Evolutionary conservation across 2,329 filamentous ascomycete species (phyloP).

Genomic region (Knoxdaviesia capensis): DNA sequence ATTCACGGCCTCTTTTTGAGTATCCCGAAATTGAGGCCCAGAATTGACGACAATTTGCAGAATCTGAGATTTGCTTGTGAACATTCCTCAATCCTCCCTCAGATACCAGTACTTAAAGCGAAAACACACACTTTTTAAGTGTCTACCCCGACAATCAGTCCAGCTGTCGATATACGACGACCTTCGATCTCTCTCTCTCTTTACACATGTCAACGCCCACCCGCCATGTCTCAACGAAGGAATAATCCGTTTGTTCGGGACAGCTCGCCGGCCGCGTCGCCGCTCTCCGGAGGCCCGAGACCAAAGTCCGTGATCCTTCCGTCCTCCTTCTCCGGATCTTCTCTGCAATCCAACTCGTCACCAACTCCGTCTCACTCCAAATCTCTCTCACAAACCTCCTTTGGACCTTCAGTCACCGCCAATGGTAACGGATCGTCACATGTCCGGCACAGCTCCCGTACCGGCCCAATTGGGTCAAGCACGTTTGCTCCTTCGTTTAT

Average conservation of each 20-base stretch:
- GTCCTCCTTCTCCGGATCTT: slow-evolving; percentile 42
- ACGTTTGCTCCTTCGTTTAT: slow-evolving; percentile 97
- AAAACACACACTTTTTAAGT: too few relatives aligned
- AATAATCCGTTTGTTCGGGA: slow-evolving; percentile 63
- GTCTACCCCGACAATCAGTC: too few relatives aligned
- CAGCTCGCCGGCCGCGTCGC: slow-evolving; percentile 38
- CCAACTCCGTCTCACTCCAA: slow-evolving; percentile 37
- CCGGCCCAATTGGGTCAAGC: slow-evolving; percentile 41
- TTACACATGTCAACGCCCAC: neutral
- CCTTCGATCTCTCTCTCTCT: neutral
- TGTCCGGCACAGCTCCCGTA: slow-evolving; percentile 39
- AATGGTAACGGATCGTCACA: slow-evolving; percentile 17
- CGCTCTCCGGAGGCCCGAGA: slow-evolving; percentile 32
- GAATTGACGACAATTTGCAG: too few relatives aligned
- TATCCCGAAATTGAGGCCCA: too few relatives aligned
- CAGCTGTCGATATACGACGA: too few relatives aligned
- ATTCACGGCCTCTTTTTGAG: neutral
- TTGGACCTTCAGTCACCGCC: slow-evolving; percentile 20
- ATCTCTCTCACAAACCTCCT: slow-evolving; percentile 41
- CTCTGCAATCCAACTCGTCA: slow-evolving; percentile 18
- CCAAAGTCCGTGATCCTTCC: slow-evolving; percentile 41
- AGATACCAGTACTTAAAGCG: too few relatives aligned
- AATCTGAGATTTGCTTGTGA: too few relatives aligned
- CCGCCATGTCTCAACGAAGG: slow-evolving; percentile 43
- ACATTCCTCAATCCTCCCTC: too few relatives aligned